Evolutionary conservation across 179 eudicot species (phyloP).

Genomic region (Gypsophila paniculata): DNA sequence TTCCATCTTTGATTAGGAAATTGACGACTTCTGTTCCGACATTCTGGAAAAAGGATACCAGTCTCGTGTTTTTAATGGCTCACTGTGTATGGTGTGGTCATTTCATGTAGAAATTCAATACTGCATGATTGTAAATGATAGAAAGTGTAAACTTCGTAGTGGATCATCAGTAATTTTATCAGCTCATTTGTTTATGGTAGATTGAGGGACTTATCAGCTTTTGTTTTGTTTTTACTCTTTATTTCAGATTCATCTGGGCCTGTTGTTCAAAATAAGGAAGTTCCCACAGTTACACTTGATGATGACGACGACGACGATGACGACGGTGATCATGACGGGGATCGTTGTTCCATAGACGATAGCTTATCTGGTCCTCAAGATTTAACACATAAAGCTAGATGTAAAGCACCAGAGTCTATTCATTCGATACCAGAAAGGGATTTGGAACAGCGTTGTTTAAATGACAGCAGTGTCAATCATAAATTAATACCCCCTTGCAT

Average conservation of each 20-base stretch:
- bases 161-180: neutral
- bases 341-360: slow-evolving; percentile 23
- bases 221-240: slow-evolving; percentile 6
- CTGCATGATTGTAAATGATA: neutral
- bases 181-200: neutral
- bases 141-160: slow-evolving; percentile 2
- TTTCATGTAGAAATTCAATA: neutral
- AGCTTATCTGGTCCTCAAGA: slow-evolving; percentile 22
- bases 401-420: slow-evolving; percentile 20
- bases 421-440: slow-evolving; percentile 21
- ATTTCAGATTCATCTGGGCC: slow-evolving; percentile 35
- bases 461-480: slow-evolving; percentile 18
- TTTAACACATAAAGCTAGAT: slow-evolving; percentile 25
- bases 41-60: neutral
- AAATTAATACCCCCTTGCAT: slow-evolving; percentile 20
- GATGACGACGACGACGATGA: slow-evolving; percentile 16
- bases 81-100: too few relatives aligned
- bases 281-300: slow-evolving; percentile 20
- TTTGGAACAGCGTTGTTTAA: slow-evolving; percentile 18
- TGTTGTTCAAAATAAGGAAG: slow-evolving; percentile 22
- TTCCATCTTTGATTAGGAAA: neutral
- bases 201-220: neutral
- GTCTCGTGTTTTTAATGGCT: neutral
- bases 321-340: slow-evolving; percentile 5
- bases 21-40: neutral